Base-by-base conservation (phyloP, 352 stramenopile genomes). In the Globisporangium cederbergense region DNA sequence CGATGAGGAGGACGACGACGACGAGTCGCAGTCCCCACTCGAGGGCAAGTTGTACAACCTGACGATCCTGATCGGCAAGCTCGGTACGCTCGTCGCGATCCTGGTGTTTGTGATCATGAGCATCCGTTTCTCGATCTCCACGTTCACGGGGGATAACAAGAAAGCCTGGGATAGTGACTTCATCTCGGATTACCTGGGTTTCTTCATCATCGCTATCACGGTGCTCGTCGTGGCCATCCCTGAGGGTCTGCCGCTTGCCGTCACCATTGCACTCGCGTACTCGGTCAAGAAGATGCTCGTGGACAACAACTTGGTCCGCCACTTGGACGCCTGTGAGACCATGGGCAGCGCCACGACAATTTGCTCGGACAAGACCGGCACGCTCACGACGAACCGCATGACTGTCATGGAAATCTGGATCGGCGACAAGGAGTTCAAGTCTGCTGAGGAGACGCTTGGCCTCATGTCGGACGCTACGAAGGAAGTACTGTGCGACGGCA, bases 301-400 rank as follows among this genome's bases (percentile, higher is more conserved):
- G n/a, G 81, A 95, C 67, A 95, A 94, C 73, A 93, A 91, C 63
- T 45, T 95, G n/a, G 88, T 97, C 52, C 85, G 82, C 49, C 80
- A 95, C 60, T 67, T 96, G 53, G 81, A 87, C 54, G 83, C 83
- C 2, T 93, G 83, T 74, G 88, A 96, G 62, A 98, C 94, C 22
- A 94, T 98, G 78, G 93, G 95, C 62, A 95, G 83, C 58, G 91
- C 95, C 0, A 98, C 91, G 8, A 86, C 86, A 14, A 97, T 98
- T 60, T 98, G 93, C 81, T 97, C 84, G 43, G 95, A 98, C 76
- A 98, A 98, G 78, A 98, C 95, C 25, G 94, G 93, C 58, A 98
- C 95, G 47, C 78, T 98, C 11, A 98, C 97, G 8, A 92, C 97
- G 59, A 99, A 98, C 69, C 80, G 90, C 20, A 99, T 99, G 97